phyloP scores from a whole-genome alignment of 1,139 yeast species.

The Yarrowia galli region DNA sequence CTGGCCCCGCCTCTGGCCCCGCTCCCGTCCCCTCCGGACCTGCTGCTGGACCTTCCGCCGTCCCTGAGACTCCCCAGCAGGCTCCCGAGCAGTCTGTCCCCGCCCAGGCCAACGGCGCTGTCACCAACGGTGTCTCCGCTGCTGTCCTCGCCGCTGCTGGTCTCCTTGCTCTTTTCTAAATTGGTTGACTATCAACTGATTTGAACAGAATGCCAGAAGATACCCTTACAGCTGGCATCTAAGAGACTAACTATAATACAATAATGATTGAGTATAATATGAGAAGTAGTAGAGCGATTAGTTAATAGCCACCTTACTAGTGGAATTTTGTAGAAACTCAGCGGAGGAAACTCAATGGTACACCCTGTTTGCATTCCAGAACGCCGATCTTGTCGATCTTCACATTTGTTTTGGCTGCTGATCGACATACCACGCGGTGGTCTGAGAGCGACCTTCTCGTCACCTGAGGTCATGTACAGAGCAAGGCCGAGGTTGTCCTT shows the following conservation, averaged over 20 bases:
- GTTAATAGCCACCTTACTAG: neutral
- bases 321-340: no score
- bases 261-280: neutral
- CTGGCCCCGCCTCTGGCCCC: constrained; percentile 10
- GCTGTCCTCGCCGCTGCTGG: constrained; percentile 35
- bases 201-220: neutral
- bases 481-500: no score
- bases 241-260: constrained; percentile 22
- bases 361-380: constrained; percentile 25
- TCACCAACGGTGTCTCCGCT: constrained; percentile 31
- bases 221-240: constrained; percentile 22
- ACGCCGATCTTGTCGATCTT: constrained; percentile 16
- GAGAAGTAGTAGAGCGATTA: neutral
- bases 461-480: no score
- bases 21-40: constrained; percentile 22
- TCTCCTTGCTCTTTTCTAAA: constrained; percentile 34
- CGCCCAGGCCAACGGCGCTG: constrained; percentile 38
- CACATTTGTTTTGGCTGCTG: constrained; percentile 7
- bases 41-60: neutral
- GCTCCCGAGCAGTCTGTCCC: constrained; percentile 23
- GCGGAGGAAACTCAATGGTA: no score
- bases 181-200: neutral
- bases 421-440: neutral
- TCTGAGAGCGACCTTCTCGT: no score
- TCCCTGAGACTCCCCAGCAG: constrained; percentile 7